phyloP scores from a whole-genome alignment of 2,329 filamentous ascomycete species.

The Colletotrichum limetticola region DNA sequence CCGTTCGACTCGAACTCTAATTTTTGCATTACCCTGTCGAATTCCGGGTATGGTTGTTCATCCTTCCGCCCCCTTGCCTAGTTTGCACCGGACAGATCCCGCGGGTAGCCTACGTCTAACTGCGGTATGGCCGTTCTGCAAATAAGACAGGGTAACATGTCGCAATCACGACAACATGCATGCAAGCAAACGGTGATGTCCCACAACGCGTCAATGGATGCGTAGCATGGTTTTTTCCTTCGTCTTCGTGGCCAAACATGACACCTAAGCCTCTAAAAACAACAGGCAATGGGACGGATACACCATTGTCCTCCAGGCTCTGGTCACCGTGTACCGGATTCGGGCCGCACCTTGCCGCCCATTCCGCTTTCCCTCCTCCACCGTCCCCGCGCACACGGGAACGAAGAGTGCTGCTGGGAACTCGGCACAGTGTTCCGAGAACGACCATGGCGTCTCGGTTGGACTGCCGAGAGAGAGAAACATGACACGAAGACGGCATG shows the following conservation, averaged over 20 bases:
- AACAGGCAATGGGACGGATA: neutral
- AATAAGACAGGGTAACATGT: slow-evolving; percentile 1
- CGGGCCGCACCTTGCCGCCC: neutral
- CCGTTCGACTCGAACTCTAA: slow-evolving; percentile 12
- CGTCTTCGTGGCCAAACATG: neutral
- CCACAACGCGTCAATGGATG: neutral
- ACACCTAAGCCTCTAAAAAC: neutral
- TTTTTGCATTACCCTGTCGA: neutral
- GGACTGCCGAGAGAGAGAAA: neutral
- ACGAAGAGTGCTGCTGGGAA: neutral
- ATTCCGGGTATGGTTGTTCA: slow-evolving; percentile 21
- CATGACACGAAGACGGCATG: neutral
- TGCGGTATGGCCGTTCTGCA: slow-evolving; percentile 6
- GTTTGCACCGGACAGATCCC: neutral
- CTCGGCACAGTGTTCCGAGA: neutral
- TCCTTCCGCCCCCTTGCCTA: slow-evolving; percentile 27
- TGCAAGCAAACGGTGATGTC: neutral
- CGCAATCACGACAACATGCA: neutral
- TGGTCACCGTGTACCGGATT: neutral
- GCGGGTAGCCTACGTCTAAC: slow-evolving; percentile 8
- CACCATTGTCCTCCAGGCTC: no score
- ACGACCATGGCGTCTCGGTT: neutral
- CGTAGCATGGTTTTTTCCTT: neutral
- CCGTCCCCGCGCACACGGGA: neutral
- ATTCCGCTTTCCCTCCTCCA: neutral